Evolutionary conservation across 805 yeast genomes (phyloP).

Genomic region (Starmerella asiatica): DNA sequence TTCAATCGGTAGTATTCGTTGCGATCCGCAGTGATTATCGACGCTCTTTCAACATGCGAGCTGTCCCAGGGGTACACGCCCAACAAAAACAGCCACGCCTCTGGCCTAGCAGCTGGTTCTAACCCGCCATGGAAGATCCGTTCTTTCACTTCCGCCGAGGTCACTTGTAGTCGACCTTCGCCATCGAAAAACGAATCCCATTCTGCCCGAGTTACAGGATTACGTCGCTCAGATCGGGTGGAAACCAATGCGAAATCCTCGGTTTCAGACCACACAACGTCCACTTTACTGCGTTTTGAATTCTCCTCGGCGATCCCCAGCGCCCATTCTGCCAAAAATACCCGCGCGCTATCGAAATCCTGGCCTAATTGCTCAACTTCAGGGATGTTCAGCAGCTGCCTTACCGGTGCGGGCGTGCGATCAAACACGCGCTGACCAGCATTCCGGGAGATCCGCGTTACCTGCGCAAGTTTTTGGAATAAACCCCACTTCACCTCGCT

Average conservation of each 20-base stretch:
- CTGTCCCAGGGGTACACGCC: constrained; percentile 86
- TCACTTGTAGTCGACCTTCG: constrained; percentile 54
- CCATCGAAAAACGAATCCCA: constrained; percentile 79
- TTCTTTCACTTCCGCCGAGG: constrained; percentile 65
- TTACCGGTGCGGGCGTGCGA: constrained; percentile 43
- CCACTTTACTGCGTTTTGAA: constrained; percentile 35
- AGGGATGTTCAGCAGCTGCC: constrained; percentile 52
- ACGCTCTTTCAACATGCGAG: constrained; percentile 50
- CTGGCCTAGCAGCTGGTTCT: constrained; percentile 42
- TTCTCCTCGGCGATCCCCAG: constrained; percentile 64
- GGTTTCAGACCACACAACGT: constrained; percentile 26
- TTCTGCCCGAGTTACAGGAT: constrained; percentile 54
- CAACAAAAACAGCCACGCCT: constrained; percentile 77
- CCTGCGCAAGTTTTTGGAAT: constrained; percentile 68
- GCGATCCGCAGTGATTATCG: constrained; percentile 41
- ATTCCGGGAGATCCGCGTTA: constrained; percentile 49
- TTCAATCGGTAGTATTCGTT: constrained; percentile 47
- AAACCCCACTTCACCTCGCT: constrained; percentile 74
- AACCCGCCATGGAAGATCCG: constrained; percentile 87
- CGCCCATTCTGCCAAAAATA: constrained; percentile 94
- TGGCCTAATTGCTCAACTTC: constrained; percentile 71
- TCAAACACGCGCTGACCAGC: constrained; percentile 50
- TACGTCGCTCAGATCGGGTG: constrained; percentile 50
- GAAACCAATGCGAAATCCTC: constrained; percentile 33
- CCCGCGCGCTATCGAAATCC: constrained; percentile 85